These are phyloP conservation scores for Wickerhamiella occidentalis DNA, from an alignment of 805 yeast genomes.

Conservation along the genomic window DNA sequence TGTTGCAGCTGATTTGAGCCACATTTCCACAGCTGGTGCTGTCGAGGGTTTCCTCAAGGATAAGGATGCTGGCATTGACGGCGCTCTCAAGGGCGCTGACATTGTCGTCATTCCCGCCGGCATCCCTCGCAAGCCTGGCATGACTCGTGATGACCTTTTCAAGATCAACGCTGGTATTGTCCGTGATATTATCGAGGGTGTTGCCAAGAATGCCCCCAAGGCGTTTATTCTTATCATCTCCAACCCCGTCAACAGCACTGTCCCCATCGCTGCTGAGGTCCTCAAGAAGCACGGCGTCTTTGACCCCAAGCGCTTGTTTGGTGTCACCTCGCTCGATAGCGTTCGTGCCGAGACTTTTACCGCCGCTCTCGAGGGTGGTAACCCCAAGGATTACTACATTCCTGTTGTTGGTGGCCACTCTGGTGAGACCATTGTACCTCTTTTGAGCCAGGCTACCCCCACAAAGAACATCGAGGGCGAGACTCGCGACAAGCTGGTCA, in stretches of 20 bases:
- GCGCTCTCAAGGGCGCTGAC: conserved; percentile 68
- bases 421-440: conserved; percentile 87
- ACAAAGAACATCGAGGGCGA: conserved; percentile 30
- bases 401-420: conserved; percentile 92
- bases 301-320: conserved; percentile 64
- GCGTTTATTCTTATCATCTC: conserved; percentile 76
- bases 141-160: conserved; percentile 86
- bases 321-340: conserved; percentile 79
- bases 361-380: conserved; percentile 37
- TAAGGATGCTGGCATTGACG: conserved; percentile 47
- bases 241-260: conserved; percentile 89
- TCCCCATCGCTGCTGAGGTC: conserved; percentile 76
- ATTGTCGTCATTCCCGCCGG: conserved; percentile 88
- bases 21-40: conserved; percentile 56
- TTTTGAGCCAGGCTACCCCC: conserved; percentile 40
- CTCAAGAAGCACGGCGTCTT: conserved; percentile 54
- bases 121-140: conserved; percentile 87
- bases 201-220: conserved; percentile 57
- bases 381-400: conserved; percentile 40
- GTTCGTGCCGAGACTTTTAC: conserved; percentile 80
- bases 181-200: conserved; percentile 56
- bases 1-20: conserved; percentile 79
- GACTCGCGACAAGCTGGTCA: conserved; percentile 45
- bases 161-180: conserved; percentile 75
- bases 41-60: conserved; percentile 50